Evolutionary conservation across 768 basidiomycete species (phyloP), one percentile per base, ranked within the genome.

Genomic region (Coprinellus aureogranulatus): DNA sequence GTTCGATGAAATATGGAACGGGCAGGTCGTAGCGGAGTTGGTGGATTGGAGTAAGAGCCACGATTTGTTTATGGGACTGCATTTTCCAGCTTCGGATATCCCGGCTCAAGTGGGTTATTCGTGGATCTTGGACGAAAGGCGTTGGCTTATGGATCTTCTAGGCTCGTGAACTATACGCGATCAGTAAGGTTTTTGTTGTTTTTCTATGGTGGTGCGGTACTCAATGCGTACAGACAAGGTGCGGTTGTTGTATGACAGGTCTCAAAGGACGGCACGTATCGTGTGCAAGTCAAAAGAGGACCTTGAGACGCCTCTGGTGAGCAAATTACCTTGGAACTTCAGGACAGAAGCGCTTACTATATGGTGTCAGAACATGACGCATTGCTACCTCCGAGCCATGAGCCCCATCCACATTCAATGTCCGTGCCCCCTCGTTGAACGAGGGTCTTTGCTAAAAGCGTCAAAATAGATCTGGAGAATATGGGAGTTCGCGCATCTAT

Each of bases 401-500:
- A 88, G 87, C 61, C 91, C 90, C 4, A 90, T 94, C 48, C 90
- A 92, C 65, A 71, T 90, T 59, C 85, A 90, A 72, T 92, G 86
- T 87, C 23, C 20, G 4, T 11, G 16, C 42, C 40, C 27, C 40
- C 30, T 26, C 9, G 41, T 25, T 40, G 20, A n/a, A 27, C 53
- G n/a, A n/a, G n/a, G n/a, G n/a, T n/a, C n/a, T n/a, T n/a, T n/a
- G n/a, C n/a, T n/a, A n/a, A 44, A 55, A 27, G 54, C 53, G 22
- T 55, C 11, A 44, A 3, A 20, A 11, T 59, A 87, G 88, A 90
- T 72, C 76, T 90, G 39, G 83, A 77, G 28, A 91, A 92, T 65
- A 91, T 93, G 89, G 85, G 84, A 37, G 89, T 92, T 0, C 81
- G 89, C 39, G 87, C 90, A 1, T 90, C 88, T 6, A 92, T 92